Evolutionary conservation across 2,329 filamentous ascomycete genomes (phyloP).

Genomic region (Aureobasidium sp.): DNA sequence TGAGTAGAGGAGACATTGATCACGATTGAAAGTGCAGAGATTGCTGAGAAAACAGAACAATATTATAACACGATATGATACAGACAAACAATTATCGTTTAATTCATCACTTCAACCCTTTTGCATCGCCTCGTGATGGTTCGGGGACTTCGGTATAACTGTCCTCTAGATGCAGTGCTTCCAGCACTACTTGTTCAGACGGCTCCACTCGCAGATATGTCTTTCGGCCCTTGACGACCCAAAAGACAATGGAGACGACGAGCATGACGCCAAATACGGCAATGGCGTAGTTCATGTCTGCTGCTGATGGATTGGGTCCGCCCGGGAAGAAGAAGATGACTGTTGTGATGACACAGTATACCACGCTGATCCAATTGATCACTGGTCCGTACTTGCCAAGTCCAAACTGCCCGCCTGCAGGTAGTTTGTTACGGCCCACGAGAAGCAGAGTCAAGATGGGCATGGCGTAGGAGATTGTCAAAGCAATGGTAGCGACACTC

Average conservation of each 20-base stretch:
- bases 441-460: constrained; percentile 29
- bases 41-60: too few species aligned
- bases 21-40: too few species aligned
- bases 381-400: constrained; percentile 31
- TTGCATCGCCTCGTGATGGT: not conserved
- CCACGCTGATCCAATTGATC: constrained; percentile 36
- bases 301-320: constrained; percentile 34
- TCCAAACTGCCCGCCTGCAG: constrained; percentile 34
- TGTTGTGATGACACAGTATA: constrained; percentile 45
- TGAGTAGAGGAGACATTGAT: not conserved
- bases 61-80: not conserved
- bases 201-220: constrained; percentile 23
- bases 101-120: not conserved
- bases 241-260: constrained; percentile 41
- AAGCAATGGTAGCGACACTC: constrained; percentile 33
- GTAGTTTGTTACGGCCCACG: constrained; percentile 45
- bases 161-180: constrained; percentile 3
- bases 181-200: not conserved
- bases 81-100: not conserved
- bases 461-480: constrained; percentile 36
- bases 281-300: constrained; percentile 52
- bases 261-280: constrained; percentile 49
- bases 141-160: not conserved
- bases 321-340: constrained; percentile 49
- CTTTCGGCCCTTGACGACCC: constrained; percentile 39